These are phyloP conservation scores for Fraxinus cuspidata DNA, from an alignment of 257 asterid genomes.

Conservation along the genomic window DNA sequence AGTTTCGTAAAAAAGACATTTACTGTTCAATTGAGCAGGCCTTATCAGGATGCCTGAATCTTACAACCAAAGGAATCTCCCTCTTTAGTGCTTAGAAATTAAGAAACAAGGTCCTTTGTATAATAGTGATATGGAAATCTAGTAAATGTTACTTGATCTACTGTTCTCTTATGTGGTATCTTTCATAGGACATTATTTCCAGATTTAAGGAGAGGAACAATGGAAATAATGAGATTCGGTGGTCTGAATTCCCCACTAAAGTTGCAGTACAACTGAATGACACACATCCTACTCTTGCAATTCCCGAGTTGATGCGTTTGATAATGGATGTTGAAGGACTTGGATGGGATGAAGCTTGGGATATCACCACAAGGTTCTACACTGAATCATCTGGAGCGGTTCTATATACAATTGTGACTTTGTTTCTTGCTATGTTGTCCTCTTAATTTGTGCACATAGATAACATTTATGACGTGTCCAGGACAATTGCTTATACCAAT, in stretches of 20 bases:
- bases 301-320: conserved; percentile 97
- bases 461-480: conserved; percentile 35
- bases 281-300: conserved; percentile 97
- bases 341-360: conserved; percentile 99
- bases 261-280: conserved; percentile 97
- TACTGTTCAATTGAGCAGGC: neutral
- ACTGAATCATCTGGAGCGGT: conserved; percentile 1
- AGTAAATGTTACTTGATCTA: conserved; percentile 1
- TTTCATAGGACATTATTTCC: conserved; percentile 76
- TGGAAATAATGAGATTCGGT: conserved; percentile 48
- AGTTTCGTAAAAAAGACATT: neutral
- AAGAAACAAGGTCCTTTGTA: conserved; percentile 13
- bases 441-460: conserved; percentile 26
- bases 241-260: conserved; percentile 89
- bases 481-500: conserved; percentile 95
- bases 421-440: conserved; percentile 19
- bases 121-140: conserved; percentile 26
- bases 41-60: conserved; percentile 3
- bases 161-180: conserved; percentile 19
- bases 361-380: conserved; percentile 72
- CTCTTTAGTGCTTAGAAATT: conserved; percentile 12
- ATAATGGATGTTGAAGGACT: conserved; percentile 90
- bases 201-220: conserved; percentile 83
- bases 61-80: neutral
- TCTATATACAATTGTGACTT: conserved; percentile 18